Base-by-base conservation (phyloP, 371 early-diverging fungal species). In the Mortierella sp. region DNA sequence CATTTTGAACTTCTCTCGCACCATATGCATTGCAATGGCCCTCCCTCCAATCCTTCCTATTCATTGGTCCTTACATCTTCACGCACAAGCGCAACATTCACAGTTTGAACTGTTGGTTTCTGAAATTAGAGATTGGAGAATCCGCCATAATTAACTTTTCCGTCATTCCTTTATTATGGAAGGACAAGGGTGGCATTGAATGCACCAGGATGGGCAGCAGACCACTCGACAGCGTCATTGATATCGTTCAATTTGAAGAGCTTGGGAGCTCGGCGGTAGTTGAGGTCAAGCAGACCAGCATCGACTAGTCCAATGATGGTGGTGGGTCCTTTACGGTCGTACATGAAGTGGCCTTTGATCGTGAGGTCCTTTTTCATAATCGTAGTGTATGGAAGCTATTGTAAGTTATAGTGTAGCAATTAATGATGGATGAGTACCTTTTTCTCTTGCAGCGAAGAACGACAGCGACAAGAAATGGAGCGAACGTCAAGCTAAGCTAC, bases 321-420 rank as follows among this genome's bases (percentile, higher is more conserved):
- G 4, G 61, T 66, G 19, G 58, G 30, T 11, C 53, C 72, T 2
- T 57, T 29, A 3, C 72, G 72, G 6, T 47, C 25, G 23, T 72
- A 72, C 72, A 76, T 72, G n/a, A 76, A 72, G 25, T 63, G 43
- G 21, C 72, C 76, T 47, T 72, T 76, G 64, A 76, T 56, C 16
- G 72, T 66, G 28, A 76, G n/a, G 19, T 57, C 51, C 5, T 68
- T 76, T 7, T 7, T 23, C 76, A 68, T 76, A n/a, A 76, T 29
- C 16, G 48, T 30, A 16, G n/a, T 1, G 45, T 72, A 72, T 26
- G 76, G 76, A 4, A 71, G 19, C 53, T 75, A 64, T 18, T 18
- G 4, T 12, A 55, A 23, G 45, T 26, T 23, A 1, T 12, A 30
- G 14, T 30, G 16, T 18, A 46, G 6, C 2, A 45, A 2, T 16